phyloP scores from a whole-genome alignment of 305 asterid species.

The Fraxinus paxiana region DNA sequence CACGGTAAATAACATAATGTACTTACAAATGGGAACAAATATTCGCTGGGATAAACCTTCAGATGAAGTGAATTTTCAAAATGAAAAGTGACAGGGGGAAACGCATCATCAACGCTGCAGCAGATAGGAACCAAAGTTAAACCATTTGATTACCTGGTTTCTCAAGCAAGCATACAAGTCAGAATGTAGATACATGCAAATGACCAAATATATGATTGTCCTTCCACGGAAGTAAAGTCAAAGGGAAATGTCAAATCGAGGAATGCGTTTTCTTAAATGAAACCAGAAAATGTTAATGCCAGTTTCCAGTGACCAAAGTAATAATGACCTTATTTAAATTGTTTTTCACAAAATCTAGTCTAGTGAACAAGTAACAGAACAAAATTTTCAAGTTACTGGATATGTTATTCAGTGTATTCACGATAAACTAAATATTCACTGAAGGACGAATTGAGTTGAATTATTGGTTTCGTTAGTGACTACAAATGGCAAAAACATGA shows the following conservation, averaged over 20 bases:
- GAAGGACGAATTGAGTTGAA: background rate
- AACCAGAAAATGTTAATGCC: constrained; percentile 6
- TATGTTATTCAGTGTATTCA: background rate
- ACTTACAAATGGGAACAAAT: constrained; percentile 93
- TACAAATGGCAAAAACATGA: background rate
- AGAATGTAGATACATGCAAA: constrained; percentile 8
- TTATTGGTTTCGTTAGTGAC: background rate
- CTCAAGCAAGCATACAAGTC: constrained; percentile 1
- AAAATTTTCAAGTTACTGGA: background rate
- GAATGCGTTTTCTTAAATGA: background rate
- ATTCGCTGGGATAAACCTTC: constrained; percentile 88
- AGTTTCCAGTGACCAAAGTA: constrained; percentile 12
- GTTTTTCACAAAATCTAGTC: constrained; percentile 11
- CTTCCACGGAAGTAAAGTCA: background rate
- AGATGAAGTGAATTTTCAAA: constrained; percentile 77
- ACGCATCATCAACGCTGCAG: constrained; percentile 92
- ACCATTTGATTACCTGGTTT: background rate
- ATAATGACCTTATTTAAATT: background rate
- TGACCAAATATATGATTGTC: background rate
- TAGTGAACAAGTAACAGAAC: background rate
- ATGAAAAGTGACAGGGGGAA: constrained; percentile 78
- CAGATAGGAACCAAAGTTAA: constrained; percentile 26
- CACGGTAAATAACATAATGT: constrained; percentile 17
- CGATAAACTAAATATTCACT: background rate
- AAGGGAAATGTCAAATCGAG: background rate